These are phyloP conservation scores for Chrysanthemum makinoi DNA, from an alignment of 129 eudicot species.

Conservation along the genomic window DNA sequence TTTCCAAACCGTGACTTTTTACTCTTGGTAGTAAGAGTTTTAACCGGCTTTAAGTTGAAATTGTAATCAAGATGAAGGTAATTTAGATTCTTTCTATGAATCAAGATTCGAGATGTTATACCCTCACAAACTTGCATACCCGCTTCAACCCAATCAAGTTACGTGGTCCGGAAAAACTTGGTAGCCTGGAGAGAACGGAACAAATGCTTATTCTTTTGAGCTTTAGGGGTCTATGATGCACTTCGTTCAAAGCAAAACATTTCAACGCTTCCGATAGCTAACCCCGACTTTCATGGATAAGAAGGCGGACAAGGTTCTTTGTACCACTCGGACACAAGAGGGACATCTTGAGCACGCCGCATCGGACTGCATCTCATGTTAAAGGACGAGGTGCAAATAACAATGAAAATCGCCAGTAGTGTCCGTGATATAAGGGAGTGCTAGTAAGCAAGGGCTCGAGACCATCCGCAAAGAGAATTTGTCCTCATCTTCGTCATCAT, in stretches of 20 bases:
- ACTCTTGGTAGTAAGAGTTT: conserved; percentile 95
- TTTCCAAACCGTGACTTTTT: conserved; percentile 97
- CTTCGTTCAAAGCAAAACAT: conserved; percentile 93
- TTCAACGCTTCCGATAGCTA: conserved; percentile 90
- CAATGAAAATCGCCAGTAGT: conserved; percentile 93
- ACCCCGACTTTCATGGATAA: conserved; percentile 95
- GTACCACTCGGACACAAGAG: conserved; percentile 97
- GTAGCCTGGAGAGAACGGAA: conserved; percentile 96
- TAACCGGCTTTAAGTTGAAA: conserved; percentile 92
- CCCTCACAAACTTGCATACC: conserved; percentile 98
- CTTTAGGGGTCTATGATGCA: conserved; percentile 98
- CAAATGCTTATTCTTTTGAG: conserved; percentile 95
- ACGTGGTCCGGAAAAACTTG: conserved; percentile 94
- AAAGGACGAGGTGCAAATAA: conserved; percentile 93
- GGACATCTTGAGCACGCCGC: conserved; percentile 98
- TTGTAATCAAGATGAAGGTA: conserved; percentile 96
- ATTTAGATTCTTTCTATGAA: conserved; percentile 90
- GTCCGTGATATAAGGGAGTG: conserved; percentile 86
- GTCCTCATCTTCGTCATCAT: conserved; percentile 78
- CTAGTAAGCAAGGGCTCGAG: conserved; percentile 75
- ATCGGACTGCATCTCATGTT: conserved; percentile 97
- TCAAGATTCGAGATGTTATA: conserved; percentile 94
- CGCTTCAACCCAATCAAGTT: conserved; percentile 99
- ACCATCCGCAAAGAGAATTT: conserved; percentile 82
- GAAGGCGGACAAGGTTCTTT: conserved; percentile 99